phyloP scores from a whole-genome alignment of 1,284 basidiomycete species.

The Rhodotorula sp. region DNA sequence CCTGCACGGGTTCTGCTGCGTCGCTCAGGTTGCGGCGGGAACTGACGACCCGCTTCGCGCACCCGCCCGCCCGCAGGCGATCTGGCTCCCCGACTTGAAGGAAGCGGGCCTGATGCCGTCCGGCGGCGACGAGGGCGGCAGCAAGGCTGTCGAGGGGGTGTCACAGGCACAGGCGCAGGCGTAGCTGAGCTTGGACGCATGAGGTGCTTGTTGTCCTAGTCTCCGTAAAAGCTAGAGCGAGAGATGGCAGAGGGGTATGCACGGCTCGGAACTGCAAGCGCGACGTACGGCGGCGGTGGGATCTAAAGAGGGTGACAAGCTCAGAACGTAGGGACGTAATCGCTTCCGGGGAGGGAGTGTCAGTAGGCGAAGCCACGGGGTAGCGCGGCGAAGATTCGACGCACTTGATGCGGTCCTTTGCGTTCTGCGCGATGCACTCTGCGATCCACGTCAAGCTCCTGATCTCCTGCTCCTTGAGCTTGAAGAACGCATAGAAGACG shows the following conservation, averaged over 20 bases:
- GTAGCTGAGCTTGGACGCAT: background rate
- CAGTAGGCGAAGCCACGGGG: background rate
- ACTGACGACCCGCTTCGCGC: too few relatives aligned
- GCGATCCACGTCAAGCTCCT: conserved; percentile 71
- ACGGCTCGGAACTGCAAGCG: background rate
- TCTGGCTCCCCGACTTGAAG: conserved; percentile 74
- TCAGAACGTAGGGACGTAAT: conserved; percentile 11
- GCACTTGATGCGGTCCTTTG: conserved; percentile 73
- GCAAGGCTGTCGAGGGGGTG: background rate
- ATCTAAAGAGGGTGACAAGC: background rate
- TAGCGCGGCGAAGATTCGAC: conserved; percentile 53
- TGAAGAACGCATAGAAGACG: conserved; percentile 90
- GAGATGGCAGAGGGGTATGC: background rate
- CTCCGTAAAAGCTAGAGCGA: too few relatives aligned
- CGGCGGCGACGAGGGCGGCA: background rate
- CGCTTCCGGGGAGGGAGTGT: background rate
- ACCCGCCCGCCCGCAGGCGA: conserved; percentile 68
- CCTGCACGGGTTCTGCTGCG: too few relatives aligned
- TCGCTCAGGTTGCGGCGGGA: too few relatives aligned
- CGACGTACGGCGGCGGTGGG: background rate
- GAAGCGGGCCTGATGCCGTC: conserved; percentile 54
- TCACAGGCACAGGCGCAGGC: background rate
- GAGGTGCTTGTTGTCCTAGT: too few relatives aligned
- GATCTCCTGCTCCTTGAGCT: conserved; percentile 99
- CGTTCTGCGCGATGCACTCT: conserved; percentile 86